These are phyloP conservation scores for Dothistroma septosporum DNA, from an alignment of 2,329 filamentous ascomycete species.

Conservation along the genomic window DNA sequence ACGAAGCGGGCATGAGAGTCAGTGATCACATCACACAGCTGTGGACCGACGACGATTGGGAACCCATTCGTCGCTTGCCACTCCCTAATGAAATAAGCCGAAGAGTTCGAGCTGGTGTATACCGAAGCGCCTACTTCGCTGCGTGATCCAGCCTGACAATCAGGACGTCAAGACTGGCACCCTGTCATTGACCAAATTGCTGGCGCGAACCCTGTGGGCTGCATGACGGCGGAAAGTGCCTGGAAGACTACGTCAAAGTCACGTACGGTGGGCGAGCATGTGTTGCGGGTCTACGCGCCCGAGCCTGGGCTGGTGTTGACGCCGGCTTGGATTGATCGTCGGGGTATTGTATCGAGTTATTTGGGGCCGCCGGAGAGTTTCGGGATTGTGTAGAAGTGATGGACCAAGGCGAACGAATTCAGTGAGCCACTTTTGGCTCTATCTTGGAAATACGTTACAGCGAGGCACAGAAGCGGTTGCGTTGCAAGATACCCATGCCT, in stretches of 20 bases:
- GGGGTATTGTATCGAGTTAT: conserved; percentile 35
- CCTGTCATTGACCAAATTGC: conserved; percentile 27
- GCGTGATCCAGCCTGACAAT: conserved; percentile 37
- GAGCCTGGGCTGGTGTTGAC: conserved; percentile 44
- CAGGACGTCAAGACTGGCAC: conserved; percentile 24
- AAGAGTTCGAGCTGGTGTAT: conserved; percentile 61
- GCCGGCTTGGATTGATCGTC: conserved; percentile 35
- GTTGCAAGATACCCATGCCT: too few relatives aligned
- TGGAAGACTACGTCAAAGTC: conserved; percentile 47
- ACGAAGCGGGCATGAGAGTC: conserved; percentile 59
- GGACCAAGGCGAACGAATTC: too few relatives aligned
- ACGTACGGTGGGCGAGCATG: conserved; percentile 39
- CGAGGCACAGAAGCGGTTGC: too few relatives aligned
- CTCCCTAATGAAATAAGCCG: conserved; percentile 56
- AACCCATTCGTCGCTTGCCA: conserved; percentile 61
- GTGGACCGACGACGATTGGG: conserved; percentile 63
- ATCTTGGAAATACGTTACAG: too few relatives aligned
- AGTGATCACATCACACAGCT: conserved; percentile 64
- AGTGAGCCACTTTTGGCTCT: too few relatives aligned
- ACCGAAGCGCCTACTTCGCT: conserved; percentile 39
- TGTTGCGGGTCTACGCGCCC: conserved; percentile 44
- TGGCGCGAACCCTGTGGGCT: conserved; percentile 42
- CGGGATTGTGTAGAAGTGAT: conserved; percentile 6
- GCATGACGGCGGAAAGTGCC: conserved; percentile 47
- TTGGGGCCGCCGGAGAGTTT: conserved; percentile 36